Percentiles rank a stretch among this genome's conserved stretches.
phyloP scores from a whole-genome alignment of 805 yeast species.

The Saturnispora besseyi region DNA sequence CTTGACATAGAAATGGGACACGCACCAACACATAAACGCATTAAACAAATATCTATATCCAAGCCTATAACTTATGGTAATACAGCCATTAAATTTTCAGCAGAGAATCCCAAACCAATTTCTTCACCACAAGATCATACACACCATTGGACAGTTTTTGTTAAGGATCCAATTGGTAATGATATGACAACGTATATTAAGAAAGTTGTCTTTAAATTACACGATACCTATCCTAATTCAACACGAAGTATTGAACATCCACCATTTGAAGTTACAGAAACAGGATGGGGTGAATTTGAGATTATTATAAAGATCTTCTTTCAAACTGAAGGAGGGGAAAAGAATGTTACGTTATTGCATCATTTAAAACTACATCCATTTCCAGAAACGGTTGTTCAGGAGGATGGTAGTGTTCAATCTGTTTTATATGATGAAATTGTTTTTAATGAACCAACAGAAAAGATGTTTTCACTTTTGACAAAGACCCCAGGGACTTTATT shows the following conservation, averaged over 20 bases:
- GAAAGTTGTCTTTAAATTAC: slow-evolving; percentile 88
- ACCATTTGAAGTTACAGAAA: slow-evolving; percentile 91
- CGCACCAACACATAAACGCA: slow-evolving; percentile 22
- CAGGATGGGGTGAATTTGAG: slow-evolving; percentile 99
- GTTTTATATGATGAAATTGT: slow-evolving; percentile 81
- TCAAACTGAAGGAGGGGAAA: slow-evolving; percentile 79
- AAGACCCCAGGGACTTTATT: slow-evolving; percentile 50
- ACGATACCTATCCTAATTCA: slow-evolving; percentile 86
- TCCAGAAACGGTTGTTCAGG: slow-evolving; percentile 18
- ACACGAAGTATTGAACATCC: slow-evolving; percentile 82
- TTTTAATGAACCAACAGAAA: slow-evolving; percentile 92
- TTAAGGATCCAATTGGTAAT: slow-evolving; percentile 69
- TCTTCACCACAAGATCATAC: slow-evolving; percentile 84
- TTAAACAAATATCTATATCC: slow-evolving; percentile 51
- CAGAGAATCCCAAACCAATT: slow-evolving; percentile 38
- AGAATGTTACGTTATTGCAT: slow-evolving; percentile 77
- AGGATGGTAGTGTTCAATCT: slow-evolving; percentile 44
- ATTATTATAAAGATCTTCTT: slow-evolving; percentile 81
- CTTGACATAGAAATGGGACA: slow-evolving; percentile 3
- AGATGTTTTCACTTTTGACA: slow-evolving; percentile 70
- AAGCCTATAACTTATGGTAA: slow-evolving; percentile 81
- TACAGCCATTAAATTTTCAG: slow-evolving; percentile 57
- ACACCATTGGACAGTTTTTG: slow-evolving; percentile 91
- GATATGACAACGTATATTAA: slow-evolving; percentile 77
- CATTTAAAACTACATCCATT: slow-evolving; percentile 90